Base-by-base conservation (phyloP, 345 rosid genomes). In the Pistacia atlantica region DNA sequence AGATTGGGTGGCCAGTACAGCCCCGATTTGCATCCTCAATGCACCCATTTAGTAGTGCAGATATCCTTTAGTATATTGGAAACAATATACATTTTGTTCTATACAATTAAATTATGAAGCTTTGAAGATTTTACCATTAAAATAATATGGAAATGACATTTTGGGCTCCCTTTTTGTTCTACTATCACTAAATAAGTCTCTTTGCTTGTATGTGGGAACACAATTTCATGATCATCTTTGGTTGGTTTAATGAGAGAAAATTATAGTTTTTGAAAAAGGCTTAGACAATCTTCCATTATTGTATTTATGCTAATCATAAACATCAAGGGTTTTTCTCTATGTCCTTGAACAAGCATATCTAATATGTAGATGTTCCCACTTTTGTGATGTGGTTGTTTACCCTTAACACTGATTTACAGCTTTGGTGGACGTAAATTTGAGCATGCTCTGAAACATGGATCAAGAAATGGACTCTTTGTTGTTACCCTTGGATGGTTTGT, bases 1-100 rank as follows among this genome's bases (percentile, higher is more conserved):
- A 90, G 98, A 83, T 84, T 95, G 45, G 98, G 97, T 57, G 97
- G 99, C 62, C 87, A 87, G 74, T 95, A 95, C 72, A 92, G 97
- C 79, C 90, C 96, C 8, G 78, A 86, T 80, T 88, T 95, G 74
- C 94, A 93, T 86, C 90, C 88, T 28, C 94, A 81, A 28, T 95
- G 98, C 75, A 93, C 98, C 74, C 99, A 93, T 88, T 89, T 95
- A 91, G 92, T 95, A 78, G 97, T 92, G 54, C 97, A 93, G 88
- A 95, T 95, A 95, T 95, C 98, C 98, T 93, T 87, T 79, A 16
- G 28, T 45, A 60, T 63, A 20, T 25, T 72, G 48, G 17, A 16
- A 42, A 45, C 31, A 42, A 25, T 38, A 31, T 58, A 35, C 52
- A 54, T 56, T 56, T 72, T 59, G 42, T 28, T 9, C 17, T 33